phyloP scores from a whole-genome alignment of 1,139 yeast species.

The Blastobotrys illinoisensis region DNA sequence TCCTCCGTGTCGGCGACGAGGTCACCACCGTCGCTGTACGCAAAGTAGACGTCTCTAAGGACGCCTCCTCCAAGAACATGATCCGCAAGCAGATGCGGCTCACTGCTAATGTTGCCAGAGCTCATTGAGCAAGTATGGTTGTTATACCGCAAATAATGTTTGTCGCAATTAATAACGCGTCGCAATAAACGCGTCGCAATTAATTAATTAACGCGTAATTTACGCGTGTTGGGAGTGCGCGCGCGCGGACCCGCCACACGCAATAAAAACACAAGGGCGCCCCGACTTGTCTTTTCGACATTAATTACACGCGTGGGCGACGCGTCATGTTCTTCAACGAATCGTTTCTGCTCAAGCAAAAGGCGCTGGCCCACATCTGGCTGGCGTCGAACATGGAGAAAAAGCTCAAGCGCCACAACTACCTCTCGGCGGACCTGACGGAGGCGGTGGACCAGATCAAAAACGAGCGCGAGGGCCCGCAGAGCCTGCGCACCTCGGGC shows the following conservation, averaged over 20 bases:
- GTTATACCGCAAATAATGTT: too few relatives aligned
- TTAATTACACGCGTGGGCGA: constrained; percentile 58
- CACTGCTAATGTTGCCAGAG: constrained; percentile 54
- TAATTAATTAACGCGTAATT: too few relatives aligned
- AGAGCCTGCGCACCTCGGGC: constrained; percentile 82
- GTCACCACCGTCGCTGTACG: constrained; percentile 63
- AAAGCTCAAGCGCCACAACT: constrained; percentile 70
- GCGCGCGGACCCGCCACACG: constrained; percentile 31
- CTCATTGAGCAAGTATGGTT: too few relatives aligned
- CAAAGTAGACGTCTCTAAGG: constrained; percentile 47
- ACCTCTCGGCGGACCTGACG: constrained; percentile 64
- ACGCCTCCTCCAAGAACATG: constrained; percentile 27
- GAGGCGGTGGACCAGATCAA: constrained; percentile 57
- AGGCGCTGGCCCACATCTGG: constrained; percentile 69
- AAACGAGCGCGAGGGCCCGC: constrained; percentile 40
- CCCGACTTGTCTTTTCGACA: constrained; percentile 47
- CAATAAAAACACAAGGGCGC: constrained; percentile 25
- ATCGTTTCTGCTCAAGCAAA: constrained; percentile 10
- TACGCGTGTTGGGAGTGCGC: constrained; percentile 28
- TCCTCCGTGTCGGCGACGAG: constrained; percentile 71
- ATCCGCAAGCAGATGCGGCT: constrained; percentile 52
- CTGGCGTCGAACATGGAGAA: constrained; percentile 85
- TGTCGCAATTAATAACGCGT: too few relatives aligned
- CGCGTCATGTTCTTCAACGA: constrained; percentile 7
- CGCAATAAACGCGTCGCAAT: too few relatives aligned